A percentile compares a stretch with the other conserved stretches of the same genome.
Conservation (phyloP, 768 basidiomycete species). For the Trametes cinnabarina region DNA sequence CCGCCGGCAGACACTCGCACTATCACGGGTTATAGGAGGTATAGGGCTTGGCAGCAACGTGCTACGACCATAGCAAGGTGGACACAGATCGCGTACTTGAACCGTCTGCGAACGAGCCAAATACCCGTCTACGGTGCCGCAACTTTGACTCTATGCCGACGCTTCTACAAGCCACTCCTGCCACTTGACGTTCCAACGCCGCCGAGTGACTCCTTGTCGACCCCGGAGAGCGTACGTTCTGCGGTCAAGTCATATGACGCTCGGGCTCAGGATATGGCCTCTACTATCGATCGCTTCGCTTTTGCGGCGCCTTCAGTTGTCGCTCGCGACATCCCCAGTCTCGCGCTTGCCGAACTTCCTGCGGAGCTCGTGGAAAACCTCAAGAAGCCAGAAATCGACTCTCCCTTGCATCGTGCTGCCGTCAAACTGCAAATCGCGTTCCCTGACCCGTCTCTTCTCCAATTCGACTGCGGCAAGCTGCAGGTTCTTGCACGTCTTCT, state of each 20-base stretch:
- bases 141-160: slow-evolving; percentile 37
- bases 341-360: slow-evolving; percentile 52
- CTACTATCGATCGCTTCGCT: slow-evolving; percentile 65
- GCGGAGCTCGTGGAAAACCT: slow-evolving; percentile 15
- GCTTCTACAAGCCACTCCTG: slow-evolving; percentile 45
- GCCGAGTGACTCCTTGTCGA: slow-evolving; percentile 17
- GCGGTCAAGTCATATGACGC: slow-evolving; percentile 63
- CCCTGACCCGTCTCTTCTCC: slow-evolving; percentile 83
- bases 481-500: slow-evolving; percentile 80
- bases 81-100: slow-evolving; percentile 71
- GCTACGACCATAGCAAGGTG: slow-evolving; percentile 57
- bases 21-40: slow-evolving; percentile 64
- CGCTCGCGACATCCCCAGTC: slow-evolving; percentile 66
- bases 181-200: slow-evolving; percentile 36
- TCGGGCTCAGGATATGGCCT: slow-evolving; percentile 54
- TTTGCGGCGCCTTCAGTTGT: slow-evolving; percentile 80
- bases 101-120: slow-evolving; percentile 61
- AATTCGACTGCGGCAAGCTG: slow-evolving; percentile 96
- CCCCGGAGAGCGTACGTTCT: slow-evolving; percentile 39
- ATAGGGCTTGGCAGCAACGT: slow-evolving; percentile 44
- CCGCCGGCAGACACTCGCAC: slow-evolving; percentile 77
- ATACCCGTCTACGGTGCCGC: slow-evolving; percentile 37
- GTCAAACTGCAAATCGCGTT: slow-evolving; percentile 93
- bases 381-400: slow-evolving; percentile 53
- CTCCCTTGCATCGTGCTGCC: slow-evolving; percentile 62